Base-by-base conservation (phyloP, 2,329 filamentous ascomycete species). In the Huntiella omanensis region DNA sequence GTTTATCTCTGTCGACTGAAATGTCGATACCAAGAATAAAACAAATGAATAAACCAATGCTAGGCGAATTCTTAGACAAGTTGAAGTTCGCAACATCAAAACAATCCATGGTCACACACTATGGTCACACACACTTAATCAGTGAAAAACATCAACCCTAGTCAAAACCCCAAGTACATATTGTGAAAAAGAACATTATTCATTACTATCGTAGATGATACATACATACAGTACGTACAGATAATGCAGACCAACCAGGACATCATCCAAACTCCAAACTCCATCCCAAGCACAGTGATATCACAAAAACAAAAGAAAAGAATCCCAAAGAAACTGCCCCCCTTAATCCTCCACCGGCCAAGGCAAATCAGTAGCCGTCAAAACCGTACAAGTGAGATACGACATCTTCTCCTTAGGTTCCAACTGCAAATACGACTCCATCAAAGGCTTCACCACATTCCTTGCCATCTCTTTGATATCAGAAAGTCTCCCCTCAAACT, bases 401-500 rank as follows among this genome's bases (percentile, higher is more conserved):
- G 61, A 58, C 43, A 71, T 61, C 38, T 60, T 59, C 12, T 64
- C 65, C 4, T 58, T 66, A 52, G 84, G 60, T 58, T 93, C 85
- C 41, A 93, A 69, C 61, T 94, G 83, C 10, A 95, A 69, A 45
- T 78, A 82, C 57, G 83, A 91, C 44, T 80, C 73, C 79, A 92
- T 92, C 10, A 95, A 65, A 3, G 87, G 87, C 49, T 79, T 77
- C 5, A 95, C 87, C 12, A 81, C 69, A 55, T 93, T 84, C 45
- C 82, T 70, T 5, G 87, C 88, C 57, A 88, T 71, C 47, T 73
- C 71, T 64, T 94, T 95, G 46, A 95, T 68, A 65, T 95, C 87
- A 49, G 94, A 85, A 53, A 95, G 71, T 47, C 85, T 73, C 56
- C 82, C 77, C 65, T 95, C 88, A 54, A 95, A 93, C 3, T 82